Evolutionary conservation across 2,329 filamentous ascomycete species (phyloP), one percentile per base, ranked within the genome.

Genomic region (Alternaria sp.): DNA sequence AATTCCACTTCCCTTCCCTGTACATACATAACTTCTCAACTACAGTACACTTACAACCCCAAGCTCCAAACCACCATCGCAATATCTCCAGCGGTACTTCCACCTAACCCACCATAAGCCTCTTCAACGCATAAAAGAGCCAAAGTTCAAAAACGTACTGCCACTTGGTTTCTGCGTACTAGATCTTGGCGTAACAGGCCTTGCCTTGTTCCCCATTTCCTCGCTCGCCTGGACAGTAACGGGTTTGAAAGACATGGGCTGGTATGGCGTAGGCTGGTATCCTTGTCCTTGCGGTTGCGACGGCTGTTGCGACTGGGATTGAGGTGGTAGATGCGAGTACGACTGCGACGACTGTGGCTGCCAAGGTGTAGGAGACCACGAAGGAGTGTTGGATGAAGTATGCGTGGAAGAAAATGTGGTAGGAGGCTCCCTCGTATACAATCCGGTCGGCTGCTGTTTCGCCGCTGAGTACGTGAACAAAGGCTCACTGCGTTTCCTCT

Each of bases 121-220:
- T 36, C 30, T 20, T 45, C 9, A 62, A 20, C 49, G 30, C 60
- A 62, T 60, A 52, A 56, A 62, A 14, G 57, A 38, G 4, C 57
- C 52, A 40, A 56, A 62, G 4, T 55, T 56, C 41, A 62, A 25
- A 46, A 62, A 62, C 4, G 60, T 62, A 4, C 45, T 34, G 0
- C 56, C 56, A 4, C 40, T 28, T 4, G 56, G 60, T 2, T 27
- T 22, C 10, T 54, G 56, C 3, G 60, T 62, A 6, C 56, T 52
- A 3, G 50, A 40, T 11, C 60, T 25, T 3, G 41, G 41, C 3
- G 51, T 54, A 3, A 12, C 32, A 2, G 57, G 60, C 4, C 59
- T 5, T 1, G 49, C 10, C 16, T 54, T 41, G 22, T 41, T 18
- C 2, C 36, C 20, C n/a, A 41, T 12, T 10, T 54, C 52, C 8